Conservation (phyloP, 208 protist species). For the Borovskyia barvae region DNA sequence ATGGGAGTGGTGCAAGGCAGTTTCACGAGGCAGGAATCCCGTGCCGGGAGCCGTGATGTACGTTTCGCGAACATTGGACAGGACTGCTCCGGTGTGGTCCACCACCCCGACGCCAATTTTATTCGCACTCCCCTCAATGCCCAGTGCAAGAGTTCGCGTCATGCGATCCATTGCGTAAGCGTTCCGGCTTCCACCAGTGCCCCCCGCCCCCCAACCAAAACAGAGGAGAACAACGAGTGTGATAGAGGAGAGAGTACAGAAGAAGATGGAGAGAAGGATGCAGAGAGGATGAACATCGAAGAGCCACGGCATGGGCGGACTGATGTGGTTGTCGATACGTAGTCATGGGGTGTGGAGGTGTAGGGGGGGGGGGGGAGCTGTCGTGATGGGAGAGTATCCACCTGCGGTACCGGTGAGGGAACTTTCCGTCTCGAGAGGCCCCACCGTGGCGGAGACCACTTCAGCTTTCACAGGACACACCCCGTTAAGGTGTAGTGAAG, state of each 20-base stretch:
- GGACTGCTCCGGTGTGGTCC: conserved; percentile 88
- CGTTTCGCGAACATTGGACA: conserved; percentile 97
- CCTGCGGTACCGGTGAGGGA: no score
- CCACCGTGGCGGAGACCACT: no score
- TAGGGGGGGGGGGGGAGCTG: no score
- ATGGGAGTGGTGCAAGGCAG: conserved; percentile 96
- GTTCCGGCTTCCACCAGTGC: not conserved
- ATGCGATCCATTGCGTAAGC: no score
- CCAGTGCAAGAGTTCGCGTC: conserved; percentile 77
- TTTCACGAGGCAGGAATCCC: conserved; percentile 99
- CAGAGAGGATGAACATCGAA: not conserved
- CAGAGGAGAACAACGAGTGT: not conserved
- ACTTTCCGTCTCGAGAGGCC: no score
- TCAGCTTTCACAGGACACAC: not conserved
- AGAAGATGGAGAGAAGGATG: not conserved
- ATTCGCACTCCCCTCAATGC: conserved; percentile 99
- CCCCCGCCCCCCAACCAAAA: not conserved
- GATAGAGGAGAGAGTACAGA: not conserved
- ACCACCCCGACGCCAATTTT: conserved; percentile 99
- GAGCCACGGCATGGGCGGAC: no score
- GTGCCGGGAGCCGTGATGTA: conserved; percentile 97
- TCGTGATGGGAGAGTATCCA: no score
- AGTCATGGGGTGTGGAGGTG: no score
- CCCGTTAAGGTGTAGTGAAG: not conserved
- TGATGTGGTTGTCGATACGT: no score